A percentile compares a stretch with the other conserved stretches of the same genome.
Evolutionary conservation across 805 yeast genomes (phyloP).

Genomic region (Barnettozyma sp.): DNA sequence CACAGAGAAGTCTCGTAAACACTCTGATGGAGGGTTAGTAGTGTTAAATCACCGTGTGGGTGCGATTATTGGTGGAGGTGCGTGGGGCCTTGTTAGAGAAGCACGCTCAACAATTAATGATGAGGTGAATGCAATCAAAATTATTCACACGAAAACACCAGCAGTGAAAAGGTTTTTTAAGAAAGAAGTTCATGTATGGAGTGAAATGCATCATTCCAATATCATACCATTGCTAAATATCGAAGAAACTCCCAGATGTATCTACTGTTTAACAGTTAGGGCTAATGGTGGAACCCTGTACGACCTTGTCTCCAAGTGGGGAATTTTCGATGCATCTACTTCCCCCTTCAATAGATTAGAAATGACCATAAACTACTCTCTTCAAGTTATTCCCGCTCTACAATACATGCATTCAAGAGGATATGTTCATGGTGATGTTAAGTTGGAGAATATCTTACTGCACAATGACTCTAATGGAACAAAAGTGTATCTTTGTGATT

Average conservation of each 20-base stretch:
- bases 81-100: constrained; percentile 83
- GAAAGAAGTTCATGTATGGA: constrained; percentile 75
- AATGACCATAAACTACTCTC: constrained; percentile 32
- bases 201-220: constrained; percentile 52
- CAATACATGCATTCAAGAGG: constrained; percentile 57
- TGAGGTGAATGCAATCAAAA: constrained; percentile 51
- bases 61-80: constrained; percentile 77
- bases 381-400: constrained; percentile 54
- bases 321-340: constrained; percentile 31
- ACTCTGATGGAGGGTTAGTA: constrained; percentile 61
- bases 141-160: constrained; percentile 46
- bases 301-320: constrained; percentile 69
- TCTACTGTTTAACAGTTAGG: constrained; percentile 66
- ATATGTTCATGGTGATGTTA: constrained; percentile 68
- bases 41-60: constrained; percentile 62
- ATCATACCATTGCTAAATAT: constrained; percentile 57
- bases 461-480: constrained; percentile 37
- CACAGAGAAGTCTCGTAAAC: constrained; percentile 14
- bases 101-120: constrained; percentile 32
- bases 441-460: constrained; percentile 63
- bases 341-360: constrained; percentile 30
- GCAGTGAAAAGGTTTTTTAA: constrained; percentile 52
- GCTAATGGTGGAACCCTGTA: constrained; percentile 75
- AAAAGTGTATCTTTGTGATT: constrained; percentile 66
- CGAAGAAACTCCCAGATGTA: constrained; percentile 52